Percentiles rank a stretch among this genome's conserved stretches.
Evolutionary conservation across 2,329 filamentous ascomycete species (phyloP).

Genomic region (Colletotrichum tanaceti): DNA sequence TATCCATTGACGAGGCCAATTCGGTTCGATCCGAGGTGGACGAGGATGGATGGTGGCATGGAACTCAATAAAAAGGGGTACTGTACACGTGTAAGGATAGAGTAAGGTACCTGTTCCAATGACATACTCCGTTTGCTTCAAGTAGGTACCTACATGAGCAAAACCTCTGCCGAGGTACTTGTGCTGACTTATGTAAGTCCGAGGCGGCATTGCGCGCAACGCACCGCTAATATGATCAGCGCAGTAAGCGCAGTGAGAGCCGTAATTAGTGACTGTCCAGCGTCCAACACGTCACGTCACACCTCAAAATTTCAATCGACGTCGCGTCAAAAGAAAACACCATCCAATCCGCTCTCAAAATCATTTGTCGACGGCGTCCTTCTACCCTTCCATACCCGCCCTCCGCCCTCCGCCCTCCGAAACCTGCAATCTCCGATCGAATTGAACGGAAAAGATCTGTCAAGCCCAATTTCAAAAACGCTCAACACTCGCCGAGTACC

Average conservation of each 20-base stretch:
- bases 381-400: no score
- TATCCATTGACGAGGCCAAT: no score
- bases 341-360: background rate
- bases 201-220: slow-evolving; percentile 8
- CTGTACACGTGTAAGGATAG: no score
- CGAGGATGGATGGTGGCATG: background rate
- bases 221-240: no score
- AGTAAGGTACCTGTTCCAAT: no score
- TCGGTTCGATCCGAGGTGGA: no score
- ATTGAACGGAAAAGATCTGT: background rate
- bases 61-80: slow-evolving; percentile 13
- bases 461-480: no score
- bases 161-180: no score
- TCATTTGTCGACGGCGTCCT: background rate
- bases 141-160: no score
- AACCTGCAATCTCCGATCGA: background rate
- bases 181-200: slow-evolving; percentile 28
- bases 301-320: slow-evolving; percentile 28
- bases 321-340: slow-evolving; percentile 34
- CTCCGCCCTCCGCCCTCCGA: no score
- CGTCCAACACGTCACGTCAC: slow-evolving; percentile 37
- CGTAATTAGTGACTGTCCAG: background rate
- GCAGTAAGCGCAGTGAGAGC: background rate
- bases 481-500: background rate
- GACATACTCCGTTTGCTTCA: no score